Conservation (phyloP, 2,329 filamentous ascomycete genomes). For the Penicillium sp. region DNA sequence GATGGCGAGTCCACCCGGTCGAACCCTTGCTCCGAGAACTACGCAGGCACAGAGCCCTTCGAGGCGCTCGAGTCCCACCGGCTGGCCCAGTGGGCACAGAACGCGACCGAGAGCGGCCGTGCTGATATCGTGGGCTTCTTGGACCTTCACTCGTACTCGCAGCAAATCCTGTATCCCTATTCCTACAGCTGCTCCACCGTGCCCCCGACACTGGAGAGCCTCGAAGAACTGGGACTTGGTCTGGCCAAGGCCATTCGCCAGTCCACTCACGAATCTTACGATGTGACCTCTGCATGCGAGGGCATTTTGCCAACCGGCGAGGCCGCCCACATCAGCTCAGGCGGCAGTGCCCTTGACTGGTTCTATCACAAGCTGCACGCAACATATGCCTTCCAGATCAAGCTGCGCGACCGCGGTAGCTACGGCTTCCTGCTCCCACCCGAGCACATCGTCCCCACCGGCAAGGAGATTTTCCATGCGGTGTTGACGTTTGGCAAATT, state of each 20-base stretch:
- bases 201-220: constrained; percentile 85
- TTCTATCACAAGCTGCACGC: constrained; percentile 87
- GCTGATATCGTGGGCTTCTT: constrained; percentile 80
- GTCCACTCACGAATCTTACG: constrained; percentile 74
- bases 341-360: constrained; percentile 89
- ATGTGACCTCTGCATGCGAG: constrained; percentile 82
- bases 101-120: constrained; percentile 70
- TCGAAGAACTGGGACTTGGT: constrained; percentile 85
- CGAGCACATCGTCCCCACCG: constrained; percentile 84
- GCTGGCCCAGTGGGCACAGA: constrained; percentile 80
- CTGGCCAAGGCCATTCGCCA: constrained; percentile 85
- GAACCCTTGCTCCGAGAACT: constrained; percentile 90
- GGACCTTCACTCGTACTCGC: constrained; percentile 92
- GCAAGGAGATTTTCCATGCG: constrained; percentile 82
- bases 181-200: constrained; percentile 76
- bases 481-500: constrained; percentile 84
- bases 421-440: constrained; percentile 91
- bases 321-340: constrained; percentile 66
- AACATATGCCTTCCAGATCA: constrained; percentile 87
- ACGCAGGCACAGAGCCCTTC: constrained; percentile 80
- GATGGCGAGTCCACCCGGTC: constrained; percentile 64
- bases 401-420: constrained; percentile 87
- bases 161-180: constrained; percentile 92
- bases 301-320: constrained; percentile 60
- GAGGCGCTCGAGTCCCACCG: constrained; percentile 76